Conservation (phyloP, 139 green algal genomes). For the Closterium sp. region DNA sequence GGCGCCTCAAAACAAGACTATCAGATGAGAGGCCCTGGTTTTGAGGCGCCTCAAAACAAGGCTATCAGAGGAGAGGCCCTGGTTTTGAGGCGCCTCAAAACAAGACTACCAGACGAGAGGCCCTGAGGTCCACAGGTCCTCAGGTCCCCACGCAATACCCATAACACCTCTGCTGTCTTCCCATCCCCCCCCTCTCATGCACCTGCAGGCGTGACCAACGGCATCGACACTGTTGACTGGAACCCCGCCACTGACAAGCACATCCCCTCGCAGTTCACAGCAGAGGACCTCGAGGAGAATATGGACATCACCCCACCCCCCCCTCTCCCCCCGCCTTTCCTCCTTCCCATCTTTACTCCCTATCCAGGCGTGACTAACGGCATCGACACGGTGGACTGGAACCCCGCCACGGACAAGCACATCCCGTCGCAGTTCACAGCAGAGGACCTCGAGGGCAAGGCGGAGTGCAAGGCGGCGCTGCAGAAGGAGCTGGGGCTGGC, state of each 20-base stretch:
- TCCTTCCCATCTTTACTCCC: not conserved
- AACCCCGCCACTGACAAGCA: slow-evolving; percentile 58
- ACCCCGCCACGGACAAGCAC: slow-evolving; percentile 58
- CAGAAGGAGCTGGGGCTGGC: slow-evolving; percentile 86
- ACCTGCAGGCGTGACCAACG: slow-evolving; percentile 68
- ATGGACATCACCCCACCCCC: not conserved
- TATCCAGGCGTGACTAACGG: slow-evolving; percentile 69
- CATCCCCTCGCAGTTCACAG: slow-evolving; percentile 58
- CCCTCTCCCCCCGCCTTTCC: not conserved
- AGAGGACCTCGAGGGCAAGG: slow-evolving; percentile 37
- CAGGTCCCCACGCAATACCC: too few relatives aligned
- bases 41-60: too few relatives aligned
- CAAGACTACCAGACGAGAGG: too few relatives aligned
- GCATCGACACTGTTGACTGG: slow-evolving; percentile 71
- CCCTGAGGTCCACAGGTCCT: too few relatives aligned
- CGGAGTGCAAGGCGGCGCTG: slow-evolving; percentile 73
- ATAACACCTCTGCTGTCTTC: too few relatives aligned
- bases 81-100: too few relatives aligned
- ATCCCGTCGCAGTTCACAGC: slow-evolving; percentile 59
- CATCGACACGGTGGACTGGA: slow-evolving; percentile 69
- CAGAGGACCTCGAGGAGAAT: slow-evolving; percentile 32
- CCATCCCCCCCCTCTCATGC: too few relatives aligned
- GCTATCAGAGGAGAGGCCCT: too few relatives aligned
- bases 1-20: too few relatives aligned
- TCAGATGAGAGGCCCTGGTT: too few relatives aligned